Base-by-base conservation (phyloP, 1,284 basidiomycete species). In the Tilletia horrida region DNA sequence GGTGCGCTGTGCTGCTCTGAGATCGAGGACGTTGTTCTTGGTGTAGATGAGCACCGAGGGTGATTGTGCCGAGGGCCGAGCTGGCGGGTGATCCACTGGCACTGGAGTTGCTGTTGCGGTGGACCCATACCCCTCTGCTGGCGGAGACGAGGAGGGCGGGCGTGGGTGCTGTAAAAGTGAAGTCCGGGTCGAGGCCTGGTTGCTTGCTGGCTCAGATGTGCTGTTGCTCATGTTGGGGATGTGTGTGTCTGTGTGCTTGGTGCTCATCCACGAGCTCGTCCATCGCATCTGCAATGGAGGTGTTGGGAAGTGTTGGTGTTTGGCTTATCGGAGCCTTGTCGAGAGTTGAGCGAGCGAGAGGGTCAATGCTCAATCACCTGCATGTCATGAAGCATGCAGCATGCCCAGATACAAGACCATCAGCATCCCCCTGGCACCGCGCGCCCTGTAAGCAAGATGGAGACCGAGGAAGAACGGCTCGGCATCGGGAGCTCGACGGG, bases 1-100 rank as follows among this genome's bases (percentile, higher is more conserved):
- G 0, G 90, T 92, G 55, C 91, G 85, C 73, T 90, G 88, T 35
- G 89, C 85, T 0, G 90, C 90, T 23, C 91, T 86, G 25, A 91
- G 82, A 79, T 92, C 90, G 14, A 88, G 64, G 27, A 76, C 55
- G 31, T 59, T 59, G 55, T 59, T 59, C 31, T 59, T 59, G 29
- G 55, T 31, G 29, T 59, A 59, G 55, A 59, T 40, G 55, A 59
- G 14, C 55, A 11, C 23, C 25, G 52, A 25, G 8, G 8, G 43
- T 44, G 43, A 18, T 44, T 44, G 43, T 44, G 43, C n/a, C n/a
- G n/a, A n/a, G n/a, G n/a, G n/a, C n/a, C n/a, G n/a, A n/a, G n/a
- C n/a, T n/a, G n/a, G n/a, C n/a, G n/a, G n/a, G n/a, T n/a, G n/a
- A n/a, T n/a, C n/a, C n/a, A n/a, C n/a, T n/a, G n/a, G n/a, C n/a